A percentile compares a stretch with the other conserved stretches of the same genome.
Conservation (phyloP, 768 basidiomycete genomes). For the Krasilnikovozyma curviuscula region DNA sequence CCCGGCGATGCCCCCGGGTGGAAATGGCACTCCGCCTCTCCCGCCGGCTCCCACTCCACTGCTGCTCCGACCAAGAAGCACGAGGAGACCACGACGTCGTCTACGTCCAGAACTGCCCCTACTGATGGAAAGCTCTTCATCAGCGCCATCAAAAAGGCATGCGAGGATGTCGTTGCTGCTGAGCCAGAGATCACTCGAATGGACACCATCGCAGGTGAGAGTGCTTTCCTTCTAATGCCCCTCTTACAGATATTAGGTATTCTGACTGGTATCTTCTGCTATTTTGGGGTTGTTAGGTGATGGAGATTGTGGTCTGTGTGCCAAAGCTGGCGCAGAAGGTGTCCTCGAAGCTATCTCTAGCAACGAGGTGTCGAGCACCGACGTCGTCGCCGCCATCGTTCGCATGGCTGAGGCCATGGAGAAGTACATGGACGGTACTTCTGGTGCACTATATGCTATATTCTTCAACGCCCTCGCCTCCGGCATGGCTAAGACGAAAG, state of each 20-base stretch:
- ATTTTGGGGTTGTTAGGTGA: constrained; percentile 59
- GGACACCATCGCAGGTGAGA: constrained; percentile 37
- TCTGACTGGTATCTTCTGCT: background rate
- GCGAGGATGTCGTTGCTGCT: constrained; percentile 46
- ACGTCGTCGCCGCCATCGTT: constrained; percentile 16
- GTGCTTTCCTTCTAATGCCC: background rate
- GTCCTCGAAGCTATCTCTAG: constrained; percentile 9
- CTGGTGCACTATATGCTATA: constrained; percentile 19
- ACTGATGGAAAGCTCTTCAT: constrained; percentile 40
- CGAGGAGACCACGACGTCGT: no score
- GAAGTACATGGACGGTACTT: constrained; percentile 19
- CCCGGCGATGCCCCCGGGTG: constrained; percentile 51
- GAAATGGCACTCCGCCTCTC: constrained; percentile 46
- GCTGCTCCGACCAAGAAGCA: no score
- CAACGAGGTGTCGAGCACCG: constrained; percentile 5
- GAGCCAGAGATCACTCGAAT: constrained; percentile 79
- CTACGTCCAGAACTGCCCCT: no score
- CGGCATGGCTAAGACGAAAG: constrained; percentile 9
- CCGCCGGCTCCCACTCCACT: constrained; percentile 3
- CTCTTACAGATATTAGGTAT: background rate
- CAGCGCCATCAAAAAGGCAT: constrained; percentile 39
- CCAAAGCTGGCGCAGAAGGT: constrained; percentile 40
- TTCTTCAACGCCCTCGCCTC: constrained; percentile 18
- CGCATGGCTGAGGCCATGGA: constrained; percentile 15
- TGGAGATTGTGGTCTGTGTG: constrained; percentile 49